Percentiles rank a stretch among this genome's conserved stretches.
These are phyloP conservation scores for Zelopaecilomyces penicillatus DNA, from an alignment of 2,329 filamentous ascomycete genomes.

Conservation along the genomic window DNA sequence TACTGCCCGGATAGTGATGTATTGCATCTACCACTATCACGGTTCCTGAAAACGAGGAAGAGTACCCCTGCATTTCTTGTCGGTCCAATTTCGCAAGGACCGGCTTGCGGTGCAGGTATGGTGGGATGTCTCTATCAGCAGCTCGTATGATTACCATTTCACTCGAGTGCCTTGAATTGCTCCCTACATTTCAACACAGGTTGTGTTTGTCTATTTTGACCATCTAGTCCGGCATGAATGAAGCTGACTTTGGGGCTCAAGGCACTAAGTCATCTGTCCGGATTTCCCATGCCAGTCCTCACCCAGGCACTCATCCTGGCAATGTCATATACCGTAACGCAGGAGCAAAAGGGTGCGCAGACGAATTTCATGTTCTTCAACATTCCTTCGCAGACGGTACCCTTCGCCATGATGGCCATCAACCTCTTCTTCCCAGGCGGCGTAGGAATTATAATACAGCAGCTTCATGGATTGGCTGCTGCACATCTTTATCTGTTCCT, in stretches of 20 bases:
- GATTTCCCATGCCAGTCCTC: conserved; percentile 35
- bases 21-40: conserved; percentile 59
- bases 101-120: conserved; percentile 61
- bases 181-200: conserved; percentile 47
- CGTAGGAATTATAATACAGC: conserved; percentile 46
- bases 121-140: conserved; percentile 68
- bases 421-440: conserved; percentile 60
- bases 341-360: conserved; percentile 73
- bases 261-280: conserved; percentile 24
- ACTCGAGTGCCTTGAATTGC: conserved; percentile 51
- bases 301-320: conserved; percentile 64
- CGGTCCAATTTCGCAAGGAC: conserved; percentile 59
- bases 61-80: conserved; percentile 58
- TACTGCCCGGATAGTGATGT: conserved; percentile 69
- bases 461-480: conserved; percentile 72
- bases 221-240: conserved; percentile 1
- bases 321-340: conserved; percentile 73
- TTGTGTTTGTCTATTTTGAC: conserved; percentile 10
- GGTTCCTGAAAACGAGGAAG: conserved; percentile 81
- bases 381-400: conserved; percentile 74
- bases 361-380: conserved; percentile 74
- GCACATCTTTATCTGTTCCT: conserved; percentile 90
- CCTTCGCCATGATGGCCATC: conserved; percentile 69
- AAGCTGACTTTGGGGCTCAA: conserved; percentile 15
- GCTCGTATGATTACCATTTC: conserved; percentile 54